phyloP scores from a whole-genome alignment of 352 stramenopile genomes.

The Paralagenidium karlingii region DNA sequence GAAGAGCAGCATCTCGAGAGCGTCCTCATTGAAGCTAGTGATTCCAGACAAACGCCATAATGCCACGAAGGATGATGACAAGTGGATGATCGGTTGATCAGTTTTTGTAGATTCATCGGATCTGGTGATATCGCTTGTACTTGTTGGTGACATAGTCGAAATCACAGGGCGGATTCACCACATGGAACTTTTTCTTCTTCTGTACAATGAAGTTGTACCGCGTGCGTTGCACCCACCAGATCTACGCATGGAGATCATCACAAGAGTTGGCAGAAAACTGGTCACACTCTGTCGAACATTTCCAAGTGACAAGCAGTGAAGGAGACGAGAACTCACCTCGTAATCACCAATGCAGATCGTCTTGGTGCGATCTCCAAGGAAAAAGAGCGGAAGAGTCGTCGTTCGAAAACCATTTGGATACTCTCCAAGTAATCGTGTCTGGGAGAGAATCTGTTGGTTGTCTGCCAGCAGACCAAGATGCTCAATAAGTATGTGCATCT shows the following conservation, averaged over 20 bases:
- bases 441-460: conserved; percentile 54
- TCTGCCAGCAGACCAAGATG: no score
- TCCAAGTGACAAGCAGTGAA: not conserved
- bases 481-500: no score
- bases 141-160: conserved; percentile 70
- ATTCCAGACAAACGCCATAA: conserved; percentile 1
- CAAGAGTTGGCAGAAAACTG: no score
- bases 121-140: conserved; percentile 38
- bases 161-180: conserved; percentile 51
- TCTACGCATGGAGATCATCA: conserved; percentile 5
- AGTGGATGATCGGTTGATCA: conserved; percentile 12
- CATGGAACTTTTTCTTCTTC: conserved; percentile 60
- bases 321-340: no score
- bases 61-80: conserved; percentile 21
- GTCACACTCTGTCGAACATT: no score
- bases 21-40: conserved; percentile 1
- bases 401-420: conserved; percentile 64
- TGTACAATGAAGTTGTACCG: conserved; percentile 73
- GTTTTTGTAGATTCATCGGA: conserved; percentile 1
- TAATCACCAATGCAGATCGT: conserved; percentile 65
- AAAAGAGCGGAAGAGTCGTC: conserved; percentile 63
- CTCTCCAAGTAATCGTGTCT: conserved; percentile 51
- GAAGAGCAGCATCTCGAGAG: conserved; percentile 1
- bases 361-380: conserved; percentile 32
- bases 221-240: conserved; percentile 82